phyloP scores from a whole-genome alignment of 345 rosid species.

The Ailanthus altissimus region DNA sequence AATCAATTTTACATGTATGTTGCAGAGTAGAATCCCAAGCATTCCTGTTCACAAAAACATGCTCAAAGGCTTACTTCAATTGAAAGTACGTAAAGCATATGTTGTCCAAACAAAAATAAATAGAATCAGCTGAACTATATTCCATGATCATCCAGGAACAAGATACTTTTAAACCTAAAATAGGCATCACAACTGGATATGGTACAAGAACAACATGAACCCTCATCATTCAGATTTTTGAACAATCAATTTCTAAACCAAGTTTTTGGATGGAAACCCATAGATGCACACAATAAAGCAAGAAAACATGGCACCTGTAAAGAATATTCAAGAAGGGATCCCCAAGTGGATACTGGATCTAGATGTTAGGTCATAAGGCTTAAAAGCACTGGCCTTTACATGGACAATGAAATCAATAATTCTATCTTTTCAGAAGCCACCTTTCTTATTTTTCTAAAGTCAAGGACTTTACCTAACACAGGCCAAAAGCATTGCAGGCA shows the following conservation, averaged over 20 bases:
- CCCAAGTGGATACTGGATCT: background rate
- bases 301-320: background rate
- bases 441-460: background rate
- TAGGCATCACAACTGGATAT: background rate
- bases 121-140: background rate
- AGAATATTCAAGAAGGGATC: background rate
- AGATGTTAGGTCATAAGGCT: background rate
- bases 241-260: background rate
- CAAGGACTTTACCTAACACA: constrained; percentile 12
- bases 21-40: background rate
- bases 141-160: background rate
- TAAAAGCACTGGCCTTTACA: constrained; percentile 19
- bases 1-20: background rate
- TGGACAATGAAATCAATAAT: constrained; percentile 19
- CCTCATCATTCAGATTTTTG: background rate
- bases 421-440: constrained; percentile 6
- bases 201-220: background rate
- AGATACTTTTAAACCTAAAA: background rate
- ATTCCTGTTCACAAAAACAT: background rate
- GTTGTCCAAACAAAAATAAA: background rate
- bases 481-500: constrained; percentile 14
- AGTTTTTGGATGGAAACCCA: background rate
- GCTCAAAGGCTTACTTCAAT: background rate
- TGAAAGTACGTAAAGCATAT: background rate
- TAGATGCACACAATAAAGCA: background rate